These are phyloP conservation scores for Drechslerella coelobrocha DNA, from an alignment of 2,329 filamentous ascomycete species.

Conservation along the genomic window DNA sequence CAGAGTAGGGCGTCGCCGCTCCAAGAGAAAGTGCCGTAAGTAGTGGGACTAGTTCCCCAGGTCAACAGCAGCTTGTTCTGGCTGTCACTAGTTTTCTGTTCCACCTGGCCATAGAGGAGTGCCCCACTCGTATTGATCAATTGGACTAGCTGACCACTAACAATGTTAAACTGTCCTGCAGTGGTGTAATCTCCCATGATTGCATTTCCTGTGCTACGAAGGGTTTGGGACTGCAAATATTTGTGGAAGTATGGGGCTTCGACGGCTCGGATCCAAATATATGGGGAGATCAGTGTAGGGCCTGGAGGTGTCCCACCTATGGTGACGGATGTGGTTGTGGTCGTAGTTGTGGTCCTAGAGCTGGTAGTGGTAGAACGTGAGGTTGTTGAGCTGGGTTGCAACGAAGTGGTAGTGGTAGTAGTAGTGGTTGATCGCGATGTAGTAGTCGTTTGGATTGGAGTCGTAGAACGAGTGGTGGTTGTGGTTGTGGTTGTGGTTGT, in stretches of 20 bases:
- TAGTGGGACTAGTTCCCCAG: constrained; percentile 64
- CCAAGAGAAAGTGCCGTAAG: constrained; percentile 66
- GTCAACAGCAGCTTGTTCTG: constrained; percentile 63
- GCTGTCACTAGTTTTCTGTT: constrained; percentile 60
- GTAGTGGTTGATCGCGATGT: no score
- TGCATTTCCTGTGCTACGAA: constrained; percentile 60
- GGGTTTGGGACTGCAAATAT: constrained; percentile 63
- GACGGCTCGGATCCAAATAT: constrained; percentile 67
- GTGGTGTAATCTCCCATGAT: constrained; percentile 64
- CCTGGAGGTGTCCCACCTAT: constrained; percentile 56
- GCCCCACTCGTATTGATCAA: constrained; percentile 58
- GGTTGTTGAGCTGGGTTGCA: constrained; percentile 1
- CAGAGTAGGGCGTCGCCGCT: constrained; percentile 68
- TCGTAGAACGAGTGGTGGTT: not conserved
- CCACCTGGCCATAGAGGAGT: constrained; percentile 62
- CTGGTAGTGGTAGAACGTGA: not conserved
- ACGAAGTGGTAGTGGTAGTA: not conserved
- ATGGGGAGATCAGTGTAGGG: constrained; percentile 62
- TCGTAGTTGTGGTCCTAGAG: not conserved
- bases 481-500: not conserved
- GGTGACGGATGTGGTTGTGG: constrained; percentile 4
- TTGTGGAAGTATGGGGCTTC: constrained; percentile 66
- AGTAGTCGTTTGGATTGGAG: constrained; percentile 1
- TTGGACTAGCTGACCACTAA: constrained; percentile 65
- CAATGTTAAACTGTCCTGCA: constrained; percentile 67